Evolutionary conservation across 495 filamentous ascomycete species (phyloP), one percentile per base, ranked within the genome.

Genomic region (Friedmanniomyces simplex): DNA sequence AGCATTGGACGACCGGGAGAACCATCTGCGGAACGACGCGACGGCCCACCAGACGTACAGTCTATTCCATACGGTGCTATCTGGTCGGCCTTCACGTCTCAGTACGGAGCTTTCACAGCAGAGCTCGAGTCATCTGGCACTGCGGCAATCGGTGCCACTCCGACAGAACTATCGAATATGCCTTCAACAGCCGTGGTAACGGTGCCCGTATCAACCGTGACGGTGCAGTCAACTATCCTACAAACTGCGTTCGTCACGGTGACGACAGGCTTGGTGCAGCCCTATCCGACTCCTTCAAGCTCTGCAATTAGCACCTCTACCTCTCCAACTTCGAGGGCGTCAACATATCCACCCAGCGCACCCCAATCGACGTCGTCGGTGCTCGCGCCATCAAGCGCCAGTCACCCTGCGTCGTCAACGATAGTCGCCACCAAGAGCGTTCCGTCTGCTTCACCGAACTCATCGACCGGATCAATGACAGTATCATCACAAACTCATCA

Each of bases 81-180:
- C 54, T 57, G 55, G 55, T 57, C 55, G 20, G 30, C 47, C 11
- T 51, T 57, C 10, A 51, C 55, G 22, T 57, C 55, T 18, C 25
- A 50, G n/a, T 28, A 53, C 22, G 55, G 26, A 30, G 28, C 7
- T 2, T 57, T 43, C 32, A 37, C 45, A 2, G 32, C 47, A 3
- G 25, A 36, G 3, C 22, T 28, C 7, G 25, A 37, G 10, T 11
- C 20, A 49, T 22, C 25, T 22, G 37, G 22, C 34, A 20, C n/a
- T 32, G 24, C 24, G 50, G 14, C 24, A 20, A 10, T 2, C 4
- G 20, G 1, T 18, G 26, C 22, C 3, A 4, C 39, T 34, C 13
- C 45, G 20, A 13, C 54, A 49, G 28, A 32, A 3, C 28, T 32
- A 43, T 5, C 55, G 11, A 18, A 2, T 2, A 43, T 50, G 32